phyloP scores from a whole-genome alignment of 345 rosid genomes.

The Cardamine occulta region DNA sequence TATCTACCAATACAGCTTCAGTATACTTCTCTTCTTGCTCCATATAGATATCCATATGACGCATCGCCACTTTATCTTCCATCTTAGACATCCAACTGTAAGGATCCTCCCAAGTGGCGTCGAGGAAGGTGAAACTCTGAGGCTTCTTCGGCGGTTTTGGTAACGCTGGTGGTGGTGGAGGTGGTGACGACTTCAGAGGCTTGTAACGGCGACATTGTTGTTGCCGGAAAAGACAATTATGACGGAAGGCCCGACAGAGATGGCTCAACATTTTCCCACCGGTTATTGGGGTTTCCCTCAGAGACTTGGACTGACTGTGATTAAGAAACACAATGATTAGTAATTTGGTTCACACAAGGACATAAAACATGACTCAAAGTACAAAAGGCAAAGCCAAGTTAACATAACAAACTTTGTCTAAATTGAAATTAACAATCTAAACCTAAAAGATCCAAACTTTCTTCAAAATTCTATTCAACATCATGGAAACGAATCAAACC shows the following conservation, averaged over 20 bases:
- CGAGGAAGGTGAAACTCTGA: conserved; percentile 67
- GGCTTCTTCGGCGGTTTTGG: conserved; percentile 91
- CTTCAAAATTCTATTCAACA: background rate
- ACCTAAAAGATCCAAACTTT: conserved; percentile 24
- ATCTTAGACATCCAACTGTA: conserved; percentile 95
- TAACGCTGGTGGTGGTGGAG: conserved; percentile 59
- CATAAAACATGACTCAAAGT: background rate
- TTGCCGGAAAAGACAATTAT: conserved; percentile 30
- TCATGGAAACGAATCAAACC: background rate
- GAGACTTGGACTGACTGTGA: conserved; percentile 42
- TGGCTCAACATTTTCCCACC: conserved; percentile 44
- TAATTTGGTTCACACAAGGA: background rate
- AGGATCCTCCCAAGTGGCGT: conserved; percentile 84
- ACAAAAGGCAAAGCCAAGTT: too few species aligned
- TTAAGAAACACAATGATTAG: conserved; percentile 1
- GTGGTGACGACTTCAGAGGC: conserved; percentile 41
- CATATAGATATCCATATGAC: conserved; percentile 94
- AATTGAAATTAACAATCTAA: conserved; percentile 40
- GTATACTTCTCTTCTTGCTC: conserved; percentile 95
- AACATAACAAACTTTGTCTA: background rate
- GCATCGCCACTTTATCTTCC: conserved; percentile 90
- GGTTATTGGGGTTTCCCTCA: conserved; percentile 32
- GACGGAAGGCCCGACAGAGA: conserved; percentile 46
- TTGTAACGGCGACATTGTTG: conserved; percentile 53
- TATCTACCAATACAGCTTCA: conserved; percentile 79